Conservation (phyloP, 768 basidiomycete species). For the Kwoniella bestiolae region DNA sequence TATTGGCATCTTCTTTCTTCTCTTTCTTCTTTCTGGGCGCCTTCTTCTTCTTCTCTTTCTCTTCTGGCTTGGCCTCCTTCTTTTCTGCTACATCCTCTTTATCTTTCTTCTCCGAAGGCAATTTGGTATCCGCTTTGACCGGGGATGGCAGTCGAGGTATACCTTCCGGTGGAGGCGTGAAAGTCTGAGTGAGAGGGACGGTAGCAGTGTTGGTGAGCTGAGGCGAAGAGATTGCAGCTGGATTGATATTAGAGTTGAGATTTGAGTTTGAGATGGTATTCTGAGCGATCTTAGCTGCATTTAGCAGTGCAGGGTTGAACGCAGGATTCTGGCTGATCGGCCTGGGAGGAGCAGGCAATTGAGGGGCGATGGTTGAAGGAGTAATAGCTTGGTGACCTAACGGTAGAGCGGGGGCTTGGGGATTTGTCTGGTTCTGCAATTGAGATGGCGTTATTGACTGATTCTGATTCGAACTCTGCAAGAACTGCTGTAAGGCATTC, state of each 20-base stretch:
- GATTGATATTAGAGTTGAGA: neutral
- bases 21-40: slow-evolving; percentile 10
- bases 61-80: slow-evolving; percentile 1
- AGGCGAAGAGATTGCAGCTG: neutral
- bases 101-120: neutral
- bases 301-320: slow-evolving; percentile 16
- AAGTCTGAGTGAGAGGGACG: slow-evolving; percentile 25
- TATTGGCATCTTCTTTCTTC: slow-evolving; percentile 8
- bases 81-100: slow-evolving; percentile 14
- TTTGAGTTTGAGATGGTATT: neutral
- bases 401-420: slow-evolving; percentile 1
- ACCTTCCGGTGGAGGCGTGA: slow-evolving; percentile 14
- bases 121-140: slow-evolving; percentile 7
- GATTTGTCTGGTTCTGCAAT: slow-evolving; percentile 5
- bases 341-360: neutral
- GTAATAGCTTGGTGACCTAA: neutral
- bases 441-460: slow-evolving; percentile 8
- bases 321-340: slow-evolving; percentile 12
- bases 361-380: neutral
- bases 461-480: slow-evolving; percentile 6
- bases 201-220: slow-evolving; percentile 11
- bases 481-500: slow-evolving; percentile 17
- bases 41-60: slow-evolving; percentile 5
- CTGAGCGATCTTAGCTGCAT: neutral
- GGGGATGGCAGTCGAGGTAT: slow-evolving; percentile 4